phyloP scores from a whole-genome alignment of 257 asterid species.

The Mentha longifolia region DNA sequence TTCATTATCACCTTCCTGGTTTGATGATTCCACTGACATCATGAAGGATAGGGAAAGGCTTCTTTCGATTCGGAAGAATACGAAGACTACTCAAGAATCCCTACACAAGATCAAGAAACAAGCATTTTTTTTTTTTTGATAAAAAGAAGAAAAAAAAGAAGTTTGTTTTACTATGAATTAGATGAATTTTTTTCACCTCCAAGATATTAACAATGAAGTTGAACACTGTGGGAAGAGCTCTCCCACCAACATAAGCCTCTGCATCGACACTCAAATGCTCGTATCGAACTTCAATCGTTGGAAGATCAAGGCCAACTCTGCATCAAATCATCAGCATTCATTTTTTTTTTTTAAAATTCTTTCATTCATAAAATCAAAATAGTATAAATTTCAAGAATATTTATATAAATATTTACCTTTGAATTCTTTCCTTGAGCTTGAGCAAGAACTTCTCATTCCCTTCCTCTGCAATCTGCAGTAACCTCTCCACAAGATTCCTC shows the following conservation, averaged over 20 bases:
- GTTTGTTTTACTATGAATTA: no score
- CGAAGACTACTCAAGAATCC: conserved; percentile 64
- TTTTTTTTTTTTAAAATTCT: no score
- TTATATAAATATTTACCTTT: conserved; percentile 51
- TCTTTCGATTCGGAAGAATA: conserved; percentile 69
- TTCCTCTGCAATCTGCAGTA: conserved; percentile 69
- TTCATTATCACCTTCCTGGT: conserved; percentile 95
- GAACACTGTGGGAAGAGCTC: conserved; percentile 83
- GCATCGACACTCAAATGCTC: conserved; percentile 81
- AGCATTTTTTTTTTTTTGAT: not conserved
- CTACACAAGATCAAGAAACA: conserved; percentile 36
- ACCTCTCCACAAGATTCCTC: conserved; percentile 69
- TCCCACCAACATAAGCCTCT: conserved; percentile 78
- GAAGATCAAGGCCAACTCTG: conserved; percentile 85
- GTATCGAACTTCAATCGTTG: conserved; percentile 80
- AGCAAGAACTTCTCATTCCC: conserved; percentile 81
- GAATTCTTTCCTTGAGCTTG: conserved; percentile 65
- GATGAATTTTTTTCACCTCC: conserved; percentile 54
- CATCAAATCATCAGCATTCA: not conserved
- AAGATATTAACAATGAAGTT: conserved; percentile 66
- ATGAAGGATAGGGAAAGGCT: conserved; percentile 72
- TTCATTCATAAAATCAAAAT: not conserved
- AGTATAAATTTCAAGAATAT: not conserved
- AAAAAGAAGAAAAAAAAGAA: not conserved
- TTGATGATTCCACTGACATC: conserved; percentile 78